Conservation (phyloP, 2,329 filamentous ascomycete genomes). For the Drechslerella coelobrocha region DNA sequence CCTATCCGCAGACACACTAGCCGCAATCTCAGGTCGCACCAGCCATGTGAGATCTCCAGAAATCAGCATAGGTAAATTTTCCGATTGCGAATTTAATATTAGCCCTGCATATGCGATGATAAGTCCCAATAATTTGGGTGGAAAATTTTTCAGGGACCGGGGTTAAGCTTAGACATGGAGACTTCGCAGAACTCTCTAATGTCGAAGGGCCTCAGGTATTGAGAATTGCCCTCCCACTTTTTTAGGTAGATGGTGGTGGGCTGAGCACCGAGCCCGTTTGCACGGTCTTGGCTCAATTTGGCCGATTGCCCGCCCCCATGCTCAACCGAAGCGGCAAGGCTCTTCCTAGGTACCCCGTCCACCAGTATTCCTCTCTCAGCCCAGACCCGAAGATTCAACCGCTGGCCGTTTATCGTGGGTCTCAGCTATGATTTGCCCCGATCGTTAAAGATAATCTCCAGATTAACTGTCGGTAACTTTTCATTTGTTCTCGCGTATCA, state of each 20-base stretch:
- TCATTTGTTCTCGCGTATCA: slow-evolving; percentile 4
- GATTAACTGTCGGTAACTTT: not conserved
- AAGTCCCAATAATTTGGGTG: slow-evolving; percentile 45
- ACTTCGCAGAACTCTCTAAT: slow-evolving; percentile 14
- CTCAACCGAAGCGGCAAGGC: slow-evolving; percentile 33
- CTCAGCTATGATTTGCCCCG: slow-evolving; percentile 6
- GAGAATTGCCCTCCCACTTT: not conserved
- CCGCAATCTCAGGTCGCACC: slow-evolving; percentile 36
- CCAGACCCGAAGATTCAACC: slow-evolving; percentile 7
- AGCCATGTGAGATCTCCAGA: slow-evolving; percentile 22
- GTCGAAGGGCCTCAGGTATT: not conserved
- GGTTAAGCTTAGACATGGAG: slow-evolving; percentile 13
- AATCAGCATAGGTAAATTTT: slow-evolving; percentile 30
- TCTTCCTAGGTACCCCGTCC: no score
- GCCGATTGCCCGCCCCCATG: slow-evolving; percentile 32
- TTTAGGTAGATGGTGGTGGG: slow-evolving; percentile 13
- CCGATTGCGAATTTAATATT: slow-evolving; percentile 50
- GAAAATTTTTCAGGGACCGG: slow-evolving; percentile 34
- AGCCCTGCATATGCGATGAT: slow-evolving; percentile 35
- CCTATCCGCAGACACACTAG: slow-evolving; percentile 23
- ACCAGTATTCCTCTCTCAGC: slow-evolving; percentile 14
- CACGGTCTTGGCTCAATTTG: slow-evolving; percentile 48
- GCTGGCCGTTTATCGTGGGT: not conserved
- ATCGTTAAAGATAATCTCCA: slow-evolving; percentile 3
- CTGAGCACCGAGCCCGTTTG: slow-evolving; percentile 20